Evolutionary conservation across 768 basidiomycete genomes (phyloP), one percentile per base, ranked within the genome.

Genomic region (Lactarius hengduanensis): DNA sequence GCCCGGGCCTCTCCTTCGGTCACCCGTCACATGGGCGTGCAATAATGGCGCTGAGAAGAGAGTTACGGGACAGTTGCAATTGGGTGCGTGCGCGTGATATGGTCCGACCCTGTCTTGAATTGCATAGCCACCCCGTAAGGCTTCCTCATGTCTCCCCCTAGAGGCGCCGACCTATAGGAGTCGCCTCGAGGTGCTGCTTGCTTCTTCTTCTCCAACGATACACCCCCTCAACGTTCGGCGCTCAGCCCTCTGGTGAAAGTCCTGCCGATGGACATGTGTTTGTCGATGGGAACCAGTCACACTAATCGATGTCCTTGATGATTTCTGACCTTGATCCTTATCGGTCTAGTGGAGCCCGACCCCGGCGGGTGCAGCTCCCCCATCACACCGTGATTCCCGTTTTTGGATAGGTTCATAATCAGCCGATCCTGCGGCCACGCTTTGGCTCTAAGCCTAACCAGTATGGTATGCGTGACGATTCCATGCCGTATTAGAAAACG

Each of bases 41-140:
- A 53, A n/a, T 32, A 40, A 13, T 43, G 28, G 65, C 61, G 65
- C 65, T n/a, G 9, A 32, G 65, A 66, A 66, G 45, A 56, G 34
- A 47, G 36, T 61, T 50, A 2, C 58, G 45, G 57, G 18, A 57
- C 56, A 66, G 55, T 60, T 22, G 59, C 30, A 26, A 65, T 55
- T 56, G 40, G 22, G 55, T 26, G 59, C 56, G 34, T 50, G 55
- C 60, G 43, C 60, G 60, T 66, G 65, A 66, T 66, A 50, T 56
- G 32, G 30, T 56, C 32, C 32, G 30, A 56, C 28, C 57, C 36
- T 26, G 38, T 38, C 43, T 40, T 62, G 28, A 47, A 38, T 32
- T 50, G 65, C 60, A 67, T 59, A 59, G 66, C 66, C 66, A 67
- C 62, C 56, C 55, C 58, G 66, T 63, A 59, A 67, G 66, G 66